Evolutionary conservation across 2,329 filamentous ascomycete genomes (phyloP).

Genomic region (Neurospora sp.): DNA sequence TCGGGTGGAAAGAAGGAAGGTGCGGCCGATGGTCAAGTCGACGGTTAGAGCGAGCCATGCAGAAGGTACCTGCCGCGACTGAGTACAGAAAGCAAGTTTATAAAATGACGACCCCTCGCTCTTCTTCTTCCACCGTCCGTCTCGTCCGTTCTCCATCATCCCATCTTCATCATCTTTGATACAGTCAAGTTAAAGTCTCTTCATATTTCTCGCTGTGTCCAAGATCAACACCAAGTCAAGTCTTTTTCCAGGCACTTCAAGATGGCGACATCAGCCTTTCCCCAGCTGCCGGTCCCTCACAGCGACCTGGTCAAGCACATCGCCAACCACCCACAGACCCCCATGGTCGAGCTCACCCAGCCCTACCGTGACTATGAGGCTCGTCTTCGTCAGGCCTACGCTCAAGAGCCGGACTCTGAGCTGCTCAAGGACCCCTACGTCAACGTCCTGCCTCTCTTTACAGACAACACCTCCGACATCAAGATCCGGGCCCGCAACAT

Average conservation of each 20-base stretch:
- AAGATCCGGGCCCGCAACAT: conserved; percentile 54
- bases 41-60: neutral
- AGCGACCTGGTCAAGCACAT: conserved; percentile 43
- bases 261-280: conserved; percentile 25
- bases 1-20: neutral
- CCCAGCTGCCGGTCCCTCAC: conserved; percentile 37
- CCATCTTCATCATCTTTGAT: neutral
- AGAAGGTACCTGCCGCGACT: neutral
- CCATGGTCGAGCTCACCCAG: conserved; percentile 48
- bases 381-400: conserved; percentile 56
- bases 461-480: conserved; percentile 43
- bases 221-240: neutral
- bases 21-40: neutral
- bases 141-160: neutral
- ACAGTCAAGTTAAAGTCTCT: neutral
- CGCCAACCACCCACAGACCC: conserved; percentile 39
- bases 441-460: conserved; percentile 60
- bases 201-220: neutral
- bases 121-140: neutral
- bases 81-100: neutral
- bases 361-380: conserved; percentile 62
- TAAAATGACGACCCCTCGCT: neutral
- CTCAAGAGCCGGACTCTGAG: conserved; percentile 54
- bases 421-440: conserved; percentile 45
- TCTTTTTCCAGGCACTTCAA: neutral